These are phyloP conservation scores for Leptographium lundbergii DNA, from an alignment of 2,329 filamentous ascomycete species.

Conservation along the genomic window DNA sequence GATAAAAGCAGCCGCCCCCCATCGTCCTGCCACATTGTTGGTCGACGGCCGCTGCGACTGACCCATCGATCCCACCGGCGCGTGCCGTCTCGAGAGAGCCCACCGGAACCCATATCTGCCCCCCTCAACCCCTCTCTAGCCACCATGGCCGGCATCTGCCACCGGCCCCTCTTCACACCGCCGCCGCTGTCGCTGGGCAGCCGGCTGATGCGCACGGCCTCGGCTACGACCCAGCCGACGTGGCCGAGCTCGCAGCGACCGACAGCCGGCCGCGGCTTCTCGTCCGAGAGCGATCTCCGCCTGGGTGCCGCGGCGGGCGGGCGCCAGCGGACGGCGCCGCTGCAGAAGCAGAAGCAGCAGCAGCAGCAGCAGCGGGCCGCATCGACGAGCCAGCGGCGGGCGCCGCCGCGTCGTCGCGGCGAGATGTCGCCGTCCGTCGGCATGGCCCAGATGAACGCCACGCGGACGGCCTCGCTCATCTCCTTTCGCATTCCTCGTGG, in stretches of 20 bases:
- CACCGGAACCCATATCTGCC: background rate
- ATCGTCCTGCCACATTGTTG: too few species aligned
- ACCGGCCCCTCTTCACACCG: background rate
- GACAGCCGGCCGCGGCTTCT: background rate
- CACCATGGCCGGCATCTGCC: background rate
- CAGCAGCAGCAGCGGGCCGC: background rate
- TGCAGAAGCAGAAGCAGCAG: too few species aligned
- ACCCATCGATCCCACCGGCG: too few species aligned
- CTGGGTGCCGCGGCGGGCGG: too few species aligned
- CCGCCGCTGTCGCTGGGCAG: background rate
- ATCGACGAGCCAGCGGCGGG: background rate
- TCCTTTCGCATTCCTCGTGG: slow-evolving; percentile 11
- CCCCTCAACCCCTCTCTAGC: background rate
- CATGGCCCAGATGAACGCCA: slow-evolving; percentile 1
- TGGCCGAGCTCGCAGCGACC: background rate
- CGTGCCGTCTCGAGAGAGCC: background rate
- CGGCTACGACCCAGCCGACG: background rate
- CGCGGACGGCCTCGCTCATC: slow-evolving; percentile 2
- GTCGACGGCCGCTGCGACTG: too few species aligned
- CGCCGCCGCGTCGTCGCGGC: background rate
- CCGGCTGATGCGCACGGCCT: background rate
- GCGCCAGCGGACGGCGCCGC: too few species aligned
- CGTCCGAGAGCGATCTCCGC: background rate
- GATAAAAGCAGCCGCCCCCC: background rate
- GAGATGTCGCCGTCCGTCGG: slow-evolving; percentile 7